These are phyloP conservation scores for Colletotrichum somersetense DNA, from an alignment of 2,329 filamentous ascomycete species.

Conservation along the genomic window DNA sequence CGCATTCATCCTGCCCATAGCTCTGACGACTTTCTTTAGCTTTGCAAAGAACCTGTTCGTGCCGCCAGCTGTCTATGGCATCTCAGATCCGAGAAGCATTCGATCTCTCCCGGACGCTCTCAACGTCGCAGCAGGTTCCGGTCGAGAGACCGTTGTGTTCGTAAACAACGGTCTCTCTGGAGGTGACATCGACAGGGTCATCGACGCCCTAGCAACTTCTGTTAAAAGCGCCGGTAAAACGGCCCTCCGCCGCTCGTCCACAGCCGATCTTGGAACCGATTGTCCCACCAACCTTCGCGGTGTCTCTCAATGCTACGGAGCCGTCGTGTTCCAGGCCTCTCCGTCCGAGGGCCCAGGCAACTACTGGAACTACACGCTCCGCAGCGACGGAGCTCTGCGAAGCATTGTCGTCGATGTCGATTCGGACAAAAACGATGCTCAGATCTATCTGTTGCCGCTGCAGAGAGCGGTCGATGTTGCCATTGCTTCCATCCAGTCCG, in stretches of 20 bases:
- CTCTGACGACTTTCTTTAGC: slow-evolving; percentile 70
- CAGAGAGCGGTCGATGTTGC: slow-evolving; percentile 82
- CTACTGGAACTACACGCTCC: slow-evolving; percentile 88
- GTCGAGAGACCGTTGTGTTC: slow-evolving; percentile 79
- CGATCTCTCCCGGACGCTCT: slow-evolving; percentile 76
- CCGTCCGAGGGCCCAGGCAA: slow-evolving; percentile 75
- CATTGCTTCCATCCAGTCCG: slow-evolving; percentile 70
- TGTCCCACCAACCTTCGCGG: slow-evolving; percentile 76
- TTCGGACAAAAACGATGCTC: slow-evolving; percentile 76
- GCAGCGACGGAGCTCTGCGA: slow-evolving; percentile 80
- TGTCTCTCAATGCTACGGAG: slow-evolving; percentile 79
- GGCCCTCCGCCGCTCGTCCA: slow-evolving; percentile 65
- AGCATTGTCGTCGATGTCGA: slow-evolving; percentile 73
- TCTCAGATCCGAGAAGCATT: slow-evolving; percentile 72
- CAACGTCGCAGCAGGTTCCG: slow-evolving; percentile 62
- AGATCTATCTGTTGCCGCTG: slow-evolving; percentile 83
- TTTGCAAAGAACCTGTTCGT: slow-evolving; percentile 88
- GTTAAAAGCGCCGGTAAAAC: slow-evolving; percentile 68
- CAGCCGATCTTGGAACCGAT: slow-evolving; percentile 69
- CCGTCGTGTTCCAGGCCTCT: slow-evolving; percentile 80
- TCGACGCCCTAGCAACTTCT: slow-evolving; percentile 71
- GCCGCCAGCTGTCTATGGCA: slow-evolving; percentile 80
- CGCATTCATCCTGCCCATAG: slow-evolving; percentile 70
- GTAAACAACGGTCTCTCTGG: slow-evolving; percentile 79
- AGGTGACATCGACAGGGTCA: slow-evolving; percentile 79